phyloP scores from a whole-genome alignment of 148 eudicot genomes.

The Limonium bicolor region DNA sequence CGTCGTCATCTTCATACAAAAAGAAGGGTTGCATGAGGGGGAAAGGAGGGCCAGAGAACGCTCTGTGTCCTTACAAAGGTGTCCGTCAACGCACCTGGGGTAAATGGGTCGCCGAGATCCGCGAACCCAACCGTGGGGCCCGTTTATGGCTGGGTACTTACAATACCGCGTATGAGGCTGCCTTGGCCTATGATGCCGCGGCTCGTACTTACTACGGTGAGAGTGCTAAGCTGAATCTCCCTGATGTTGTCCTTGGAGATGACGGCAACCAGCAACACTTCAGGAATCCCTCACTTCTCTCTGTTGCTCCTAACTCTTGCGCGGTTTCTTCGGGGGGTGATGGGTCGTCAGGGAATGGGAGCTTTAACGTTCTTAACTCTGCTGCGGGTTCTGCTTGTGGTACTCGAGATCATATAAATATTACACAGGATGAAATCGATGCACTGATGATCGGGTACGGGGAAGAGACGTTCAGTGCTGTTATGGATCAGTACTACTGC shows the following conservation, averaged over 20 bases:
- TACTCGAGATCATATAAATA: too few species aligned
- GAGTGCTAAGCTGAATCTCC: slow-evolving; percentile 4
- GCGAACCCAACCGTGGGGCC: slow-evolving; percentile 9
- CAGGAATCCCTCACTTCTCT: not conserved
- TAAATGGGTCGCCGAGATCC: slow-evolving; percentile 12
- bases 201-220: slow-evolving; percentile 3
- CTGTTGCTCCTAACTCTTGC: not conserved
- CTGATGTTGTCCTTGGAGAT: not conserved
- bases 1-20: too few species aligned
- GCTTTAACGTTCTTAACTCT: too few species aligned
- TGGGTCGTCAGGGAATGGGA: too few species aligned
- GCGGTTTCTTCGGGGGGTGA: too few species aligned
- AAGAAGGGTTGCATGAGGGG: slow-evolving; percentile 12
- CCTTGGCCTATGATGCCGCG: slow-evolving; percentile 8
- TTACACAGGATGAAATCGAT: too few species aligned
- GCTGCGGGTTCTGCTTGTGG: too few species aligned
- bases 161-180: slow-evolving; percentile 6
- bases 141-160: slow-evolving; percentile 10
- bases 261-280: not conserved
- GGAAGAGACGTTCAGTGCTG: too few species aligned
- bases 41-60: slow-evolving; percentile 9
- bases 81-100: slow-evolving; percentile 11
- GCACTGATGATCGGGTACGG: too few species aligned
- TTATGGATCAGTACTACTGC: too few species aligned
- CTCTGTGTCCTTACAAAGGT: slow-evolving; percentile 5